Evolutionary conservation across 192 early-diverging fungal species (phyloP).

Genomic region (Coemansia asiatica): DNA sequence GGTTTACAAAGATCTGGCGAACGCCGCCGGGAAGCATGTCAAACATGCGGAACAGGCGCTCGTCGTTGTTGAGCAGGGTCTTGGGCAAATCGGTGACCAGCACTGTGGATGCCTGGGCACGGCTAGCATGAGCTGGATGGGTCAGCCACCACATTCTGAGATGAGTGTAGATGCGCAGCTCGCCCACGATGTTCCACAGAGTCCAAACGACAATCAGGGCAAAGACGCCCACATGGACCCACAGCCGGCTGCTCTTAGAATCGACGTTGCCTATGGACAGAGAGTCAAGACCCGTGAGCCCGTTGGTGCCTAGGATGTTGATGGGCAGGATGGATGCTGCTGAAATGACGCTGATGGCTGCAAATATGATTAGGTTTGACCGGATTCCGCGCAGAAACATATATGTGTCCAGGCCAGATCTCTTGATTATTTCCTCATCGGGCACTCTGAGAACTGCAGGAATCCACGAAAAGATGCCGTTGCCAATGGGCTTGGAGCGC

Average conservation of each 20-base stretch:
- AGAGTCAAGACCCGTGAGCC: constrained; percentile 55
- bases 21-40: constrained; percentile 71
- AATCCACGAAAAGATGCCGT: constrained; percentile 63
- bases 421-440: constrained; percentile 58
- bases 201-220: constrained; percentile 31
- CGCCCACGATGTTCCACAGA: constrained; percentile 56
- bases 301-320: constrained; percentile 59
- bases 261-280: constrained; percentile 75
- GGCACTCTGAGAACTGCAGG: constrained; percentile 54
- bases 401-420: constrained; percentile 72
- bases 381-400: constrained; percentile 76
- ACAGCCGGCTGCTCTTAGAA: constrained; percentile 54
- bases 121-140: constrained; percentile 50
- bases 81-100: constrained; percentile 71
- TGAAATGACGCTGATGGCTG: constrained; percentile 57
- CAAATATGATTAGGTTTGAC: constrained; percentile 66
- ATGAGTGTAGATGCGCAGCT: constrained; percentile 60
- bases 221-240: constrained; percentile 68
- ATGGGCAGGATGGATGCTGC: constrained; percentile 68
- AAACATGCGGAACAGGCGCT: constrained; percentile 57
- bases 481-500: constrained; percentile 57
- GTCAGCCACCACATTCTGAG: constrained; percentile 67
- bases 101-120: constrained; percentile 62
- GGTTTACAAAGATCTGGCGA: constrained; percentile 62
- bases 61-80: constrained; percentile 52